Conservation (phyloP, 768 basidiomycete species). For the Suillus subaureus region DNA sequence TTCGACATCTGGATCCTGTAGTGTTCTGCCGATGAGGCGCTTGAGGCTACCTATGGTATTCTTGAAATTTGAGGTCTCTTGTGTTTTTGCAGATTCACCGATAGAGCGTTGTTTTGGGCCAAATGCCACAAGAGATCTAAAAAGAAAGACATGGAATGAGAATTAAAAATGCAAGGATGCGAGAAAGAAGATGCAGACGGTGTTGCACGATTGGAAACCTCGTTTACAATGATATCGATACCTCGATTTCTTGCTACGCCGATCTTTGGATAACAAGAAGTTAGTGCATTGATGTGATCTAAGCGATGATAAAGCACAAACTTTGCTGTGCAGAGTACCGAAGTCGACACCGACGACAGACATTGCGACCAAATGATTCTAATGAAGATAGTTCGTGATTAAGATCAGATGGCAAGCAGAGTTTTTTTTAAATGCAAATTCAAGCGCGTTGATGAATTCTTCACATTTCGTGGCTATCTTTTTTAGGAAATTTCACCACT, state of each 20-base stretch:
- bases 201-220: constrained; percentile 95
- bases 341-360: constrained; percentile 96
- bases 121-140: constrained; percentile 92
- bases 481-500: constrained; percentile 2
- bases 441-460: not conserved
- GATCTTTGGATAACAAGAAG: constrained; percentile 52
- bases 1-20: constrained; percentile 80
- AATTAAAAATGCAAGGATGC: not conserved
- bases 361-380: constrained; percentile 46
- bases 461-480: not conserved
- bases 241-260: constrained; percentile 95
- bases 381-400: not conserved
- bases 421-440: constrained; percentile 15
- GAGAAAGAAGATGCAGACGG: constrained; percentile 63
- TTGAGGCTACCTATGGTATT: constrained; percentile 96
- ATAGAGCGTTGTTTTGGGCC: constrained; percentile 88
- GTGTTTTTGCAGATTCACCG: constrained; percentile 95
- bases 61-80: constrained; percentile 97
- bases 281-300: constrained; percentile 4
- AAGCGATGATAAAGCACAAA: constrained; percentile 30
- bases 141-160: constrained; percentile 12
- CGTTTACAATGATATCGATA: constrained; percentile 98
- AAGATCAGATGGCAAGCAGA: constrained; percentile 3
- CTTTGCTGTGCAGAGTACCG: constrained; percentile 89
- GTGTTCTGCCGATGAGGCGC: constrained; percentile 81